Percentiles rank a stretch among this genome's conserved stretches.
phyloP scores from a whole-genome alignment of 2,329 filamentous ascomycete genomes.

The Karstenula rhodostoma region DNA sequence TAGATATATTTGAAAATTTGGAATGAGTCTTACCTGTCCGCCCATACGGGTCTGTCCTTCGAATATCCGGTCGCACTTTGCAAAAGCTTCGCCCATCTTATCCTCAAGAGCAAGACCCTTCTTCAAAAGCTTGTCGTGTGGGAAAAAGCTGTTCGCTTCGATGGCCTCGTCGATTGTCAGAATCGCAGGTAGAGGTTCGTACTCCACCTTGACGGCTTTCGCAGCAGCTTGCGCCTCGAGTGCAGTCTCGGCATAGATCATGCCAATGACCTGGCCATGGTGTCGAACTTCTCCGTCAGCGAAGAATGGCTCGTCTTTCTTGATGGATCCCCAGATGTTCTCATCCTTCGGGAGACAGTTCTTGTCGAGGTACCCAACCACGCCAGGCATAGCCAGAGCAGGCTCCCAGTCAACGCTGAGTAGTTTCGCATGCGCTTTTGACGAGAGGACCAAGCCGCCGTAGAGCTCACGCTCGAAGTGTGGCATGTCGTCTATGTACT shows the following conservation, averaged over 20 bases:
- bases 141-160: constrained; percentile 83
- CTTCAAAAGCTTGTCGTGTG: constrained; percentile 79
- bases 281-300: constrained; percentile 87
- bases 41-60: constrained; percentile 86
- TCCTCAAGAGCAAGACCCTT: constrained; percentile 65
- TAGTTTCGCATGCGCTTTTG: constrained; percentile 86
- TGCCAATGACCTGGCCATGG: constrained; percentile 87
- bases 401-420: constrained; percentile 76
- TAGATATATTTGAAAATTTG: not conserved
- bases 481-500: constrained; percentile 95
- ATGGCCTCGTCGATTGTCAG: constrained; percentile 96
- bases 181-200: constrained; percentile 85
- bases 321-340: constrained; percentile 91
- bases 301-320: constrained; percentile 85
- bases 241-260: constrained; percentile 82
- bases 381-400: constrained; percentile 85
- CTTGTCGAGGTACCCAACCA: constrained; percentile 83
- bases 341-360: constrained; percentile 78
- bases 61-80: constrained; percentile 80
- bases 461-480: constrained; percentile 84
- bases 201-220: constrained; percentile 83
- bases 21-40: constrained; percentile 54
- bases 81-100: constrained; percentile 75
- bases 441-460: constrained; percentile 85
- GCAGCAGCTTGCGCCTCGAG: constrained; percentile 80